Percentiles rank a stretch among this genome's conserved stretches.
These are phyloP conservation scores for Mortierella sp. DNA, from an alignment of 371 early-diverging fungal genomes.

Conservation along the genomic window DNA sequence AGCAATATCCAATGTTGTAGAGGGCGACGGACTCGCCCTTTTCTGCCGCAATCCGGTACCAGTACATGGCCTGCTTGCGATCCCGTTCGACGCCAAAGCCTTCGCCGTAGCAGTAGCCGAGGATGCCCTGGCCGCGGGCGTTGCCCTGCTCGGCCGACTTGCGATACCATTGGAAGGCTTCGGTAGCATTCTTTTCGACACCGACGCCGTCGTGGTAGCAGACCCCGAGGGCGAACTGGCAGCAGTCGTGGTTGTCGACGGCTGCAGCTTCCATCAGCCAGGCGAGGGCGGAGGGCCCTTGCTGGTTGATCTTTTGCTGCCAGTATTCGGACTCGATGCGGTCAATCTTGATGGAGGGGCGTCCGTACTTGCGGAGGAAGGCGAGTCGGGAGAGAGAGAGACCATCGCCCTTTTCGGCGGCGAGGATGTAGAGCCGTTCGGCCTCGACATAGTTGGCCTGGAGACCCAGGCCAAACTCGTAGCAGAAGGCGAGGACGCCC, in stretches of 20 bases:
- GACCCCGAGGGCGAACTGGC: conserved; percentile 75
- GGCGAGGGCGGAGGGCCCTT: conserved; percentile 58
- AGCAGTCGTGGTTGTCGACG: conserved; percentile 57
- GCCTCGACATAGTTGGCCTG: conserved; percentile 67
- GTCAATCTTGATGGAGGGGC: conserved; percentile 81
- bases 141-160: conserved; percentile 81
- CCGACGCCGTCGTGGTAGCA: conserved; percentile 91
- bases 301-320: conserved; percentile 60
- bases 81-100: conserved; percentile 78
- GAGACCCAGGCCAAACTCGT: conserved; percentile 84
- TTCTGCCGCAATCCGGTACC: conserved; percentile 82
- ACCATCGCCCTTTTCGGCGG: conserved; percentile 69
- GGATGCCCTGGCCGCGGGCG: conserved; percentile 82
- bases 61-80: conserved; percentile 79
- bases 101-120: conserved; percentile 85
- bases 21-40: conserved; percentile 80
- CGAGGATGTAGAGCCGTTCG: conserved; percentile 70
- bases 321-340: conserved; percentile 78
- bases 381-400: conserved; percentile 75
- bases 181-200: conserved; percentile 69
- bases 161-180: conserved; percentile 82
- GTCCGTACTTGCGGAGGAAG: conserved; percentile 83
- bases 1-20: conserved; percentile 81
- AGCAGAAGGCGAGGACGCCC: conserved; percentile 75
- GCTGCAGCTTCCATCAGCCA: conserved; percentile 75